Conservation (phyloP, 1,284 basidiomycete species). For the Cryptococcus hybrid region DNA sequence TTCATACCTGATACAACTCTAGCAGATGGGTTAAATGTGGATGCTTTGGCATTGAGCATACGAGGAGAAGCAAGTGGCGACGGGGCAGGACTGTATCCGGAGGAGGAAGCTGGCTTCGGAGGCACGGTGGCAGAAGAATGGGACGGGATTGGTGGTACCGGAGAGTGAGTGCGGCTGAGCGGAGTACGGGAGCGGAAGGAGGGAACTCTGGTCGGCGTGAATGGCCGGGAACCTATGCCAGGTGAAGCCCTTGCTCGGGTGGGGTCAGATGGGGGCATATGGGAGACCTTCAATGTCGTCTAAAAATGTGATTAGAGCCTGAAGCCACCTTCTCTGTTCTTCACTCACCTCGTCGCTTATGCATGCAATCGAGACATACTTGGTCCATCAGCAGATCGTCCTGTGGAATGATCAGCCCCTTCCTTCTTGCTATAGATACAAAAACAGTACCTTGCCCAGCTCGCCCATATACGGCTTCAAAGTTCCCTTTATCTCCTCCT, state of each 20-base stretch:
- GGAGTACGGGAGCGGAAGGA: slow-evolving; percentile 46
- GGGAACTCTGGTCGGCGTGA: slow-evolving; percentile 47
- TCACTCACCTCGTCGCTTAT: slow-evolving; percentile 55
- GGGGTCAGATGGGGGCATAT: slow-evolving; percentile 42
- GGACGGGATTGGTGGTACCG: slow-evolving; percentile 50
- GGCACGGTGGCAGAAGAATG: slow-evolving; percentile 42
- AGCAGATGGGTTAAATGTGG: slow-evolving; percentile 66
- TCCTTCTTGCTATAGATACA: neutral
- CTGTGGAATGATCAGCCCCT: slow-evolving; percentile 17
- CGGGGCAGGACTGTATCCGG: slow-evolving; percentile 57
- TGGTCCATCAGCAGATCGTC: slow-evolving; percentile 50
- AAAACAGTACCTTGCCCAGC: slow-evolving; percentile 62
- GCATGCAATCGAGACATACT: slow-evolving; percentile 50
- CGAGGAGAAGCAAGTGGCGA: slow-evolving; percentile 58
- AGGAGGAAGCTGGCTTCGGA: slow-evolving; percentile 56
- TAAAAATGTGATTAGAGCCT: slow-evolving; percentile 7
- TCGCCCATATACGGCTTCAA: slow-evolving; percentile 69
- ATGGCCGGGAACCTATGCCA: slow-evolving; percentile 35
- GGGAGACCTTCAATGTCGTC: slow-evolving; percentile 47
- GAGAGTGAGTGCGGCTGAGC: slow-evolving; percentile 41
- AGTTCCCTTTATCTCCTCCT: slow-evolving; percentile 75
- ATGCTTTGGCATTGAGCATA: slow-evolving; percentile 64
- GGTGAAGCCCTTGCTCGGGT: slow-evolving; percentile 36
- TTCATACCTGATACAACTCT: slow-evolving; percentile 51
- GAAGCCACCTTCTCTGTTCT: slow-evolving; percentile 6